These are phyloP conservation scores for Corylus americana DNA, from an alignment of 306 rosid species.

Conservation along the genomic window DNA sequence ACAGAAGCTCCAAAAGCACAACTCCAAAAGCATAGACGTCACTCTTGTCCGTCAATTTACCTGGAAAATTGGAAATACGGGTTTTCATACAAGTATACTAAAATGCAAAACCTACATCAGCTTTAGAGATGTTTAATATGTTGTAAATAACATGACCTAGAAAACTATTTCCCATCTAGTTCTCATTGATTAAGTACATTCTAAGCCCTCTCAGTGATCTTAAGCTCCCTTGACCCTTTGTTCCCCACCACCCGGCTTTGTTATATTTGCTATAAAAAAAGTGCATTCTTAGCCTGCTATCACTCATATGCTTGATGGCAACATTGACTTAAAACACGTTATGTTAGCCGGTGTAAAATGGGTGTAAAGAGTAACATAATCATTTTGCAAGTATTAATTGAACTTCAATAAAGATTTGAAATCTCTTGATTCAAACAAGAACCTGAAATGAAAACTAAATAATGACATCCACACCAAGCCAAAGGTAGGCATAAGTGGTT, in stretches of 20 bases:
- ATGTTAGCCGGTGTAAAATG: too few species aligned
- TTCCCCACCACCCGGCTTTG: too few species aligned
- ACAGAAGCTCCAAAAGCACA: conserved; percentile 81
- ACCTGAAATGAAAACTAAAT: too few species aligned
- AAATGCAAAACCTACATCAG: neutral
- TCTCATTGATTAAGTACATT: too few species aligned
- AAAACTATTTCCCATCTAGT: neutral
- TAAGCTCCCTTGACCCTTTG: neutral
- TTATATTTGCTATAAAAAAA: too few species aligned
- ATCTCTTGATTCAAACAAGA: neutral
- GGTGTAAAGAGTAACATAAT: too few species aligned
- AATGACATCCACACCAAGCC: neutral
- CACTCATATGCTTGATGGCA: neutral
- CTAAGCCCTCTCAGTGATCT: too few species aligned
- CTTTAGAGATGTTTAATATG: neutral
- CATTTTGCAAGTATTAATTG: too few species aligned
- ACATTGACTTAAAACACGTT: too few species aligned
- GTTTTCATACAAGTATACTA: neutral
- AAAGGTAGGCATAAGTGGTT: conserved; percentile 1
- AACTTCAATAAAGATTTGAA: neutral
- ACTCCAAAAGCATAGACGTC: conserved; percentile 94
- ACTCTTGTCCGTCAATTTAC: conserved; percentile 90
- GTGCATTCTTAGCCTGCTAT: neutral
- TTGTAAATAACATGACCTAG: neutral
- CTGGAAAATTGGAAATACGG: conserved; percentile 35